phyloP scores from a whole-genome alignment of 129 eudicot genomes.

The Arctium minus region DNA sequence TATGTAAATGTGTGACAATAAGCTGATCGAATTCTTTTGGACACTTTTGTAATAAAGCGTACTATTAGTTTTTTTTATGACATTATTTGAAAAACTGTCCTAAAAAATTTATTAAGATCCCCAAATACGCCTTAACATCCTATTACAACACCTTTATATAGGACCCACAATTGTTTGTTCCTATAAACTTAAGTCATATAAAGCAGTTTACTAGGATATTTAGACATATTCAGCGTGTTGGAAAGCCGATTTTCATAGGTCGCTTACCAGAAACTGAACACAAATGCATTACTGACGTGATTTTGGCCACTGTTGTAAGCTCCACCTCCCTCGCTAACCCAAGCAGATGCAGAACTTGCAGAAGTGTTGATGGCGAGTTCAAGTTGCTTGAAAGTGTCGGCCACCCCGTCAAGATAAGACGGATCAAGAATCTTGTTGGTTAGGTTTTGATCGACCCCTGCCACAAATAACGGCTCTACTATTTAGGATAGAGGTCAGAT shows the following conservation, averaged over 20 bases:
- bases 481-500: neutral
- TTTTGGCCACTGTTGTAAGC: constrained; percentile 80
- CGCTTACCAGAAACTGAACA: constrained; percentile 74
- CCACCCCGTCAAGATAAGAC: constrained; percentile 56
- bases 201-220: neutral
- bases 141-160: neutral
- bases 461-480: neutral
- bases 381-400: constrained; percentile 53
- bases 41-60: neutral
- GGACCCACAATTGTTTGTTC: neutral
- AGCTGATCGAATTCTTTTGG: neutral
- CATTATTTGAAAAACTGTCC: neutral
- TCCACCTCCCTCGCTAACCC: constrained; percentile 98
- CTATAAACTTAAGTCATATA: neutral
- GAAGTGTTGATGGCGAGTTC: constrained; percentile 42
- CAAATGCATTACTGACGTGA: constrained; percentile 65
- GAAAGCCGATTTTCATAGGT: neutral
- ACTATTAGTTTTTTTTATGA: neutral
- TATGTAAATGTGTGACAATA: neutral
- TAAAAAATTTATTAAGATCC: neutral
- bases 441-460: constrained; percentile 73
- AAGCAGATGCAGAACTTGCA: constrained; percentile 47
- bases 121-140: neutral
- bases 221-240: too few relatives aligned
- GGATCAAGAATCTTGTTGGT: constrained; percentile 72